Percentiles rank a stretch among this genome's conserved stretches.
Evolutionary conservation across 164 flowering plant genomes (phyloP).

Genomic region (Stephania japonica): DNA sequence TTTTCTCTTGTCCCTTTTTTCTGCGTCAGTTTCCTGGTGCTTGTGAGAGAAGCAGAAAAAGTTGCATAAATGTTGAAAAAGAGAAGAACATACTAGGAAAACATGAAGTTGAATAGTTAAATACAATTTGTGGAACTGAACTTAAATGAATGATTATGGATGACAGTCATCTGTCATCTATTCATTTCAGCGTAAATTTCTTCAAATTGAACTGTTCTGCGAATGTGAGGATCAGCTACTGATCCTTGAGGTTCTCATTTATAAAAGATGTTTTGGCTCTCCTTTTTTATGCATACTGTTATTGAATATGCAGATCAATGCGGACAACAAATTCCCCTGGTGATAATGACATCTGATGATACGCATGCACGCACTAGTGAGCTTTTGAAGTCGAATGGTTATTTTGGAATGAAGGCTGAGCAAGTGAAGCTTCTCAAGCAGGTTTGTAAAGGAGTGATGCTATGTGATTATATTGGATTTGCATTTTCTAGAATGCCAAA

Average conservation of each 20-base stretch:
- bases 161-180: too few species aligned
- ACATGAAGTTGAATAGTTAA: too few species aligned
- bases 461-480: background rate
- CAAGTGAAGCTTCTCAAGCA: conserved; percentile 93
- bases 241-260: background rate
- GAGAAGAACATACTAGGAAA: too few species aligned
- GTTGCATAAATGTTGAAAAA: too few species aligned
- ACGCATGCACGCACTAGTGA: conserved; percentile 70
- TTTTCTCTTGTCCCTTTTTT: too few species aligned
- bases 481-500: background rate
- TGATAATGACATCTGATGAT: conserved; percentile 98
- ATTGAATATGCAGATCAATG: conserved; percentile 38
- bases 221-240: background rate
- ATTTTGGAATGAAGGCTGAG: conserved; percentile 86
- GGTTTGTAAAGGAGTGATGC: conserved; percentile 33
- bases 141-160: too few species aligned
- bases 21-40: too few species aligned
- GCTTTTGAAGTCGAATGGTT: conserved; percentile 71
- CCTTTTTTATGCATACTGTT: conserved; percentile 2
- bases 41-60: too few species aligned
- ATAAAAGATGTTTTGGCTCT: conserved; percentile 5
- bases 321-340: conserved; percentile 64
- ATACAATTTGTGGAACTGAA: too few species aligned
- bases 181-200: background rate
- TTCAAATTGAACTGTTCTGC: background rate